phyloP scores from a whole-genome alignment of 1,284 basidiomycete species.

The Peniophora sp. region DNA sequence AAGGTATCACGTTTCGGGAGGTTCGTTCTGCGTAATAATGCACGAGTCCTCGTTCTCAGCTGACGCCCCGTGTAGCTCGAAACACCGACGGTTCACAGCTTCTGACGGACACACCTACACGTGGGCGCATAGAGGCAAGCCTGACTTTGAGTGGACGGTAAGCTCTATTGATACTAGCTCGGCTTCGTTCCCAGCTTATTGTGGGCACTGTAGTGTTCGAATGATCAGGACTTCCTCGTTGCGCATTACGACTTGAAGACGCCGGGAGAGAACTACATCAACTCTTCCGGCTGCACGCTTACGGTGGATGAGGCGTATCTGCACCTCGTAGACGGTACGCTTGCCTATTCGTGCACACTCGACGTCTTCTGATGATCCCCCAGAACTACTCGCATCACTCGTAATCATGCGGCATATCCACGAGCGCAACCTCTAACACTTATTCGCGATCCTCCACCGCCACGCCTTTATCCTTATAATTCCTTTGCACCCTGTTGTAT shows the following conservation, averaged over 20 bases:
- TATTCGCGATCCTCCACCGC: no score
- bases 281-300: conserved; percentile 52
- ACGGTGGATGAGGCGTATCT: conserved; percentile 54
- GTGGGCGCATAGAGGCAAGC: conserved; percentile 41
- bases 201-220: conserved; percentile 39
- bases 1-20: conserved; percentile 31
- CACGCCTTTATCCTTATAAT: no score
- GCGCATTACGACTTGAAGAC: conserved; percentile 52
- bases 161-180: conserved; percentile 14
- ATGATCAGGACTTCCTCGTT: conserved; percentile 39
- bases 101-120: conserved; percentile 51
- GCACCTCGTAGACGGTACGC: conserved; percentile 45
- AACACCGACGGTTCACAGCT: conserved; percentile 42
- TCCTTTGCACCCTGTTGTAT: no score
- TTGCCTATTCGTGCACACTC: not conserved
- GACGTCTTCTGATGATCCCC: conserved; percentile 1
- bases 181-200: not conserved
- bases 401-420: conserved; percentile 61
- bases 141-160: conserved; percentile 56
- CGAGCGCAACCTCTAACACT: conserved; percentile 20
- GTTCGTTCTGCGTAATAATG: conserved; percentile 19
- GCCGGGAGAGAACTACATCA: conserved; percentile 41
- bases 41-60: conserved; percentile 3
- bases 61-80: conserved; percentile 24
- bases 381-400: conserved; percentile 53